Base-by-base conservation (phyloP, 2,329 filamentous ascomycete genomes). In the Ophiostoma himal-ulmi region DNA sequence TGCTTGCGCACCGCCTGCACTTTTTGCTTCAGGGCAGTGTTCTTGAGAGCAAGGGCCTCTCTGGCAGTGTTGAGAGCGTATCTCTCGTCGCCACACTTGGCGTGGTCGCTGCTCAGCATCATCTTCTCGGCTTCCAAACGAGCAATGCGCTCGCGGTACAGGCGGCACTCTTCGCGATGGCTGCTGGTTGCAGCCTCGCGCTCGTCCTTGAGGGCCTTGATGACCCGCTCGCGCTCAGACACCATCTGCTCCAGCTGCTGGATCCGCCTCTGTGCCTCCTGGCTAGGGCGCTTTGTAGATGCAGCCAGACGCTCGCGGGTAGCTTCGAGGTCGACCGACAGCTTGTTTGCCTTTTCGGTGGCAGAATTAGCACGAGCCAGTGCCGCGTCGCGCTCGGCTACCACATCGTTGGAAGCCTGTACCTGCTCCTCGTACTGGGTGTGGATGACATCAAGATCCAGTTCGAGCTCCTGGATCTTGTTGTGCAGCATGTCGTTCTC, bases 161-260 rank as follows among this genome's bases (percentile, higher is more conserved):
- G 72, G 13, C 67, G 69, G 66, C 71, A 71, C 60, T 66, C 73
- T 62, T 75, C 73, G 14, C 74, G 74, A 41, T 73, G 72, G 69
- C 73, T 74, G 70, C 73, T 70, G 17, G n/a, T 70, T 6, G 74
- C 72, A 1, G 73, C 72, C 11, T 70, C 70, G 22, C 71, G 62
- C 69, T 75, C 73, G 62, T 73, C 72, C 68, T 72, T 71, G 67
- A 73, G 70, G 7, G 73, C 73, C 68, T 67, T 67, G 70, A 75
- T 74, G n/a, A 74, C 74, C 3, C 70, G 71, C 60, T 75, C 74
- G 11, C 74, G 74, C 70, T 74, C 72, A 0, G 69, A 69, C 52
- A 74, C 72, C 71, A 72, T 73, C 67, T 72, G 64, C 69, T 75
- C 74, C 48, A 75, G 72, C 69, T 74, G 73, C 44, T 71, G 71